Evolutionary conservation across 2,329 filamentous ascomycete species (phyloP).

Genomic region (Colletotrichum tabaci): DNA sequence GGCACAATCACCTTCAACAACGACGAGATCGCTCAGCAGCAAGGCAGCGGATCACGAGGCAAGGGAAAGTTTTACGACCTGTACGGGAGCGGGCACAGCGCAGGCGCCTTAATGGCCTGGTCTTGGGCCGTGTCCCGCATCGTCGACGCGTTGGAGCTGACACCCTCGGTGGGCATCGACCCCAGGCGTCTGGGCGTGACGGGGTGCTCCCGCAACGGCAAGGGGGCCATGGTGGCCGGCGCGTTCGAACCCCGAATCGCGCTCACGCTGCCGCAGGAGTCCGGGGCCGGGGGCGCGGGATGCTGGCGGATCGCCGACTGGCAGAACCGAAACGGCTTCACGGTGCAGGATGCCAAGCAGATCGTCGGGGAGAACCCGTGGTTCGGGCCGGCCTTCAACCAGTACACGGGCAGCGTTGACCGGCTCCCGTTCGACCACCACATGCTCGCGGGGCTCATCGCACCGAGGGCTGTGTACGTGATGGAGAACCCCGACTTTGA

Average conservation of each 20-base stretch:
- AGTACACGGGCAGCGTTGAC: slow-evolving; percentile 63
- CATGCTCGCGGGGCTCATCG: slow-evolving; percentile 65
- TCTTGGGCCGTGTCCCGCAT: slow-evolving; percentile 65
- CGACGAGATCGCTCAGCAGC: slow-evolving; percentile 58
- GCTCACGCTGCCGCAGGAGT: slow-evolving; percentile 65
- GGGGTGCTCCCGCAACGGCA: slow-evolving; percentile 66
- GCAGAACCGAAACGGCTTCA: slow-evolving; percentile 58
- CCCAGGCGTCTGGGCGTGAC: slow-evolving; percentile 58
- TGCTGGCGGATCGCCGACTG: slow-evolving; percentile 60
- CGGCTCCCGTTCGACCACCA: slow-evolving; percentile 67
- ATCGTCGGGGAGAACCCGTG: slow-evolving; percentile 69
- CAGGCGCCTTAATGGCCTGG: slow-evolving; percentile 65
- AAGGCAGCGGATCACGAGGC: slow-evolving; percentile 59
- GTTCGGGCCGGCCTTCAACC: slow-evolving; percentile 67
- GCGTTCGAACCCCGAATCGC: slow-evolving; percentile 64
- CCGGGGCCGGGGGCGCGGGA: slow-evolving; percentile 63
- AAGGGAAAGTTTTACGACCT: slow-evolving; percentile 65
- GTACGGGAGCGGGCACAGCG: slow-evolving; percentile 61
- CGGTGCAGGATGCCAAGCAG: slow-evolving; percentile 64
- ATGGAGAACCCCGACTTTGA: slow-evolving; percentile 66
- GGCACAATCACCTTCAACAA: slow-evolving; percentile 66
- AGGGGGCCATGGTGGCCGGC: slow-evolving; percentile 65
- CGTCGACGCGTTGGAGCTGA: slow-evolving; percentile 61
- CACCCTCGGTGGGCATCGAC: slow-evolving; percentile 56
- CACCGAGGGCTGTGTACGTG: slow-evolving; percentile 63